Evolutionary conservation across 345 rosid genomes (phyloP), one percentile per base, ranked within the genome.

Genomic region (Bruguiera sexangula): DNA sequence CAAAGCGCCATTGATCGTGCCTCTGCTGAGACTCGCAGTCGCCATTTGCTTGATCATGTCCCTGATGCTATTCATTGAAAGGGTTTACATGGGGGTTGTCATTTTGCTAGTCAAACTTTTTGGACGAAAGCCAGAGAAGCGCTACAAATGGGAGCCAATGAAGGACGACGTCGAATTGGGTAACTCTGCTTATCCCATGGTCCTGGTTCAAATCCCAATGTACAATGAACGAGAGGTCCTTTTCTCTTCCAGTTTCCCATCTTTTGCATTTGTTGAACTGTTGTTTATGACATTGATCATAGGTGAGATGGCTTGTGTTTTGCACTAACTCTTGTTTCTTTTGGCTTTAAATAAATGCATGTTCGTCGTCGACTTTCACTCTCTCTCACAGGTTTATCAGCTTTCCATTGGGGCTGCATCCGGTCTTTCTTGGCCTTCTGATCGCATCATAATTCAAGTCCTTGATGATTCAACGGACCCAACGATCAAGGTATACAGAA

Each of bases 401-500:
- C 75, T 89, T 7, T 92, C 97, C 1, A 94, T 94, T 8, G 95
- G 98, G 71, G 98, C 98, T 52, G 97, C 97, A 16, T 94, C 97
- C 75, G 96, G 96, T 0, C 96, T 95, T 62, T 92, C 99, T 0
- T 90, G 99, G 99, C 99, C 99, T 19, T 87, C 96, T 16, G 98
- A 90, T 78, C 83, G 98, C 46, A 83, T 95, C 71, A 76, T 92
- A 22, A 81, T 87, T 63, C 99, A 95, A 84, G 96, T 90, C 67
- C 96, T 90, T 39, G 99, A 95, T 58, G 99, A 95, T 71, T 92
- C 99, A 51, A 95, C 99, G 15, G 99, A 92, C 80, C 89, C 91
- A 34, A 74, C 76, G 6, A 86, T 89, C 82, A 95, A 88, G 87
- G 99, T 90, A 39, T 8, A 1, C 19, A 0, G 13, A 27, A 16